Evolutionary conservation across 768 basidiomycete genomes (phyloP), one percentile per base, ranked within the genome.

Genomic region (Pulveroboletus sp.): DNA sequence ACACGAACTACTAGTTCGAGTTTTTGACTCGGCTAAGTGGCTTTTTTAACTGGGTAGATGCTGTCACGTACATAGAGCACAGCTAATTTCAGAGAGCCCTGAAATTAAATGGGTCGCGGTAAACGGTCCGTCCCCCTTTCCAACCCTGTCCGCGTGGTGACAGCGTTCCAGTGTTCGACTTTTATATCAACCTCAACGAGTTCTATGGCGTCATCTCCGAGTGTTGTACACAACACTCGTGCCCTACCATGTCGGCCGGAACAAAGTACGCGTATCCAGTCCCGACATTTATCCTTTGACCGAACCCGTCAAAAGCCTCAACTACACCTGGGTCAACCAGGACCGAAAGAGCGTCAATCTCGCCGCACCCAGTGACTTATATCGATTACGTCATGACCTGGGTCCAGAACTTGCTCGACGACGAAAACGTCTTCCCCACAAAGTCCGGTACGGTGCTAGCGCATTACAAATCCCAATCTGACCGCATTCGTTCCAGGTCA

Each of bases 321-420:
- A 90, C 68, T 97, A 96, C 70, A 85, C 85, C 1, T 98, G 95
- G 95, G 85, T 89, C 50, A 94, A 91, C 63, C 87, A 91, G 60
- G 88, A 85, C 62, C 88, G 93, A 50, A 91, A 92, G 64, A 85
- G 86, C 52, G 85, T 93, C 22, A 76, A 86, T 55, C 76, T 97
- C 0, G 85, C 95, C 1, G 95, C 95, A 13, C 93, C 95, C n/a
- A n/a, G n/a, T n/a, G 6, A 94, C 90, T 1, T 97, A 97, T 69
- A 92, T 97, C 61, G 95, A 97, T 74, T 95, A 91, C 55, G 95
- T 97, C 60, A 93, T 97, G 87, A 92, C 93, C 5, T 93, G 92
- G 76, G 81, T 96, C 23, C 95, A 98, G 68, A 93, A 89, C 63
- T 77, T 95, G 23, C 76, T 97, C 27, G 91, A 97, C 59, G 94